Evolutionary conservation across 176 grass and related monocot species (phyloP), one percentile per base, ranked within the genome.

Genomic region (Triticum aestivum): DNA sequence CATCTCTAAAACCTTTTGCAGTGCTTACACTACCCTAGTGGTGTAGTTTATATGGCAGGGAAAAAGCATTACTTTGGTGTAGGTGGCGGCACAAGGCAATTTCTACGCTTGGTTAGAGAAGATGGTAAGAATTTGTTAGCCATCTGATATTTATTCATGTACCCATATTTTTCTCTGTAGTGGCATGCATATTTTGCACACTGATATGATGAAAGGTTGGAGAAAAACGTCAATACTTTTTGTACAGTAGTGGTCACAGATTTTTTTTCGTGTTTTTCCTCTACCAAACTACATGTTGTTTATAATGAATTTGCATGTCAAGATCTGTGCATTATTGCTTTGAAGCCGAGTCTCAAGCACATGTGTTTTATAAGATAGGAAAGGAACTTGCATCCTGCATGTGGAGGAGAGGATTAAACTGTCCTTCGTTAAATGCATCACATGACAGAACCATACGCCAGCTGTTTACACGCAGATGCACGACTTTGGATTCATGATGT

Each of bases 31-130:
- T 82, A 83, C 64, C 69, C 84, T 61, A 72, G 61, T 69, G 93
- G 96, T 91, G 61, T 86, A 37, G 87, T 96, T 75, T 99, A 94
- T 78, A 87, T 99, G 94, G 97, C 92, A 69, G 92, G 94, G 81
- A 99, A 99, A 62, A 99, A 99, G 45, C 84, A 99, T 85, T 99
- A 99, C 85, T 96, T 96, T 90, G 97, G 94, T 5, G 97, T 99
- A 62, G 97, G 97, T 85, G 97, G 97, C 82, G 97, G 97, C 30
- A 99, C 97, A 30, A 95, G 89, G 61, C 97, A 93, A 45, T 99
- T 99, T 84, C 73, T 99, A 75, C 77, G 79, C 73, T 89, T 99
- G 88, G 90, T 99, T 88, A 77, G 88, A 91, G 89, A 99, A 96
- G 97, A 99, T 81, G 97, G 94, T 99, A 70, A 79, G 70, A 20